Base-by-base conservation (phyloP, 345 rosid species). In the Litchi chinensis region DNA sequence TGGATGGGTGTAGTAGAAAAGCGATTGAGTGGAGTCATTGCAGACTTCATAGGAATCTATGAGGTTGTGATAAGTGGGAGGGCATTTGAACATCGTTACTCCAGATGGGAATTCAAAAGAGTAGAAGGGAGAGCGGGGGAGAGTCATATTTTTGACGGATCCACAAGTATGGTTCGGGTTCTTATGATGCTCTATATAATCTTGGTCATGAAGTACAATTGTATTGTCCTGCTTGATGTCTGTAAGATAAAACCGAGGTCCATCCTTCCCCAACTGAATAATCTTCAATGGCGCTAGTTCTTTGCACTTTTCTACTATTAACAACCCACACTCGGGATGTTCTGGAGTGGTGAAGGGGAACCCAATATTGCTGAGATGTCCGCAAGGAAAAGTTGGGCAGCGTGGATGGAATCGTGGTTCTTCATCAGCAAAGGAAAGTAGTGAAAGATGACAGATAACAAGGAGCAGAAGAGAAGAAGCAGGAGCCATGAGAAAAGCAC, bases 51-150 rank as follows among this genome's bases (percentile, higher is more conserved):
- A 22, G 37, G 57, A 57, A 37, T 13, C 12, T 43, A 18, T n/a
- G n/a, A 2, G 52, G 4, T 5, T 52, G 26, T 7, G 62, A 10
- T 6, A 3, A 19, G 1, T 0, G 54, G 78, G 88, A 68, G 2
- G 37, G 37, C 37, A 32, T 32, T 63, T 83, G 81, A 76, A 80
- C 76, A 86, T 70, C 60, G 68, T 74, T 18, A 8, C 76, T 13
- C 3, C 28, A 3, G 4, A 0, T 3, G 0, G 13, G 10, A 80
- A 18, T 2, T 28, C 9, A 6, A 81, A 79, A 48, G 71, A 65
- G 44, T 87, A 64, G 73, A 57, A 82, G 12, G 88, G 83, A 21
- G 80, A 73, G n/a, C 9, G 3, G 21, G 90, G 81, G 59, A 86
- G 75, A 48, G 84, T 69, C 8, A 82, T 70, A 75, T 56, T 73